Conservation (phyloP, 2,329 filamentous ascomycete genomes). For the Phyllosticta citrichinensis region DNA sequence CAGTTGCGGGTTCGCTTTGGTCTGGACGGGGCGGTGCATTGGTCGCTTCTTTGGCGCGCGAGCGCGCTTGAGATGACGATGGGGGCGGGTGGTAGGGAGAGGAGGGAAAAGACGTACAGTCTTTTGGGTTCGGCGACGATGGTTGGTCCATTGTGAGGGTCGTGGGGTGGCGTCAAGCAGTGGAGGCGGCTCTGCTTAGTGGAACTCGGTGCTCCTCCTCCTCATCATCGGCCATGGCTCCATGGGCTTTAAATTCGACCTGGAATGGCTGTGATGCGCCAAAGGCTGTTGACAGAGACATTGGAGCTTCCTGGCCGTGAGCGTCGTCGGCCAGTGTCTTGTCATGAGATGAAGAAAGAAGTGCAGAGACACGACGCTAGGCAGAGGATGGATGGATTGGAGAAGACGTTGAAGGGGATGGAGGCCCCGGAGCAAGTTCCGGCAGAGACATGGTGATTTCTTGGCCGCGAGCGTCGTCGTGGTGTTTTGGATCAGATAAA, state of each 20-base stretch:
- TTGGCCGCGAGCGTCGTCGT: not conserved
- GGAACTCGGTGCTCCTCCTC: not conserved
- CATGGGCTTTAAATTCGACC: not conserved
- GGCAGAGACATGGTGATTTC: not conserved
- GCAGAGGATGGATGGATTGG: not conserved
- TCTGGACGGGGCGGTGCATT: not conserved
- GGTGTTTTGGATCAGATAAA: not conserved
- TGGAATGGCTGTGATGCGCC: not conserved
- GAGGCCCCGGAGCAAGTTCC: not conserved
- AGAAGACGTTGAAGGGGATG: not conserved
- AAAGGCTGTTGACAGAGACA: not conserved
- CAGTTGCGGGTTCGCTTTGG: not conserved
- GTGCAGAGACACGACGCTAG: not conserved
- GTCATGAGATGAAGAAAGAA: not conserved
- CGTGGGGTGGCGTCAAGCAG: too few relatives aligned
- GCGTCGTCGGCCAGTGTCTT: not conserved
- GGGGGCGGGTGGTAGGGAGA: not conserved
- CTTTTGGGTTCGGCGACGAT: not conserved
- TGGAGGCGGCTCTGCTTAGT: not conserved
- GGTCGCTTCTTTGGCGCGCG: not conserved
- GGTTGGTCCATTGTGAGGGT: too few relatives aligned
- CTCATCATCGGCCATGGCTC: not conserved
- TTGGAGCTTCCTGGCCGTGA: not conserved
- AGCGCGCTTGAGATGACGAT: too few relatives aligned
- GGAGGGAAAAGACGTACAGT: not conserved